phyloP scores from a whole-genome alignment of 495 filamentous ascomycete genomes.

The Hypoxylon intermedium region DNA sequence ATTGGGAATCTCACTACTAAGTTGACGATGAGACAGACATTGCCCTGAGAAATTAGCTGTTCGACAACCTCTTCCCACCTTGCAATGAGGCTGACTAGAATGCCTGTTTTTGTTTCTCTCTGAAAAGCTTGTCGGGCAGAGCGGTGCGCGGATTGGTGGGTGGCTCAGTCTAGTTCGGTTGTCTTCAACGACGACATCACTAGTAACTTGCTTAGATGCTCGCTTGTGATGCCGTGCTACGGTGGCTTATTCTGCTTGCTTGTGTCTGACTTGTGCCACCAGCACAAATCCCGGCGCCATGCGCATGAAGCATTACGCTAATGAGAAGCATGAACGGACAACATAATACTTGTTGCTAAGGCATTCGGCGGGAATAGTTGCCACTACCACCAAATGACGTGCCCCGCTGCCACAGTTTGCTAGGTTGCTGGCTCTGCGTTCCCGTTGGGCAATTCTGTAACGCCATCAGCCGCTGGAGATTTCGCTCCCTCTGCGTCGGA shows the following conservation, averaged over 20 bases:
- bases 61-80: not conserved
- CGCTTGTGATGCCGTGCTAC: conserved; percentile 36
- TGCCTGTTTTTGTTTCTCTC: conserved; percentile 7
- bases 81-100: conserved; percentile 32
- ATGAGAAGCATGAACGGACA: conserved; percentile 23
- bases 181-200: conserved; percentile 18
- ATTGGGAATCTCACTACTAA: too few relatives aligned
- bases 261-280: conserved; percentile 23
- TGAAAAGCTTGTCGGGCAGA: conserved; percentile 25
- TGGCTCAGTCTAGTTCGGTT: conserved; percentile 1
- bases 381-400: conserved; percentile 36
- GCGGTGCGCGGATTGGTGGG: conserved; percentile 23
- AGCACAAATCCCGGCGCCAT: conserved; percentile 32
- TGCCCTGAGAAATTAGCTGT: not conserved
- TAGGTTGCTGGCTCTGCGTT: conserved; percentile 17
- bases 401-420: conserved; percentile 13
- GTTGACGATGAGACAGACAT: conserved; percentile 1
- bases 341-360: conserved; percentile 13
- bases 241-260: conserved; percentile 19
- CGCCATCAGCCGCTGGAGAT: conserved; percentile 30
- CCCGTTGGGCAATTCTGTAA: conserved; percentile 26
- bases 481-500: conserved; percentile 16
- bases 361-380: conserved; percentile 18
- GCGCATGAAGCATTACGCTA: conserved; percentile 25
- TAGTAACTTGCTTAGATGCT: conserved; percentile 11